A percentile compares a stretch with the other conserved stretches of the same genome.
Evolutionary conservation across 331 rosid species (phyloP).

Genomic region (Prunus yedoensis): DNA sequence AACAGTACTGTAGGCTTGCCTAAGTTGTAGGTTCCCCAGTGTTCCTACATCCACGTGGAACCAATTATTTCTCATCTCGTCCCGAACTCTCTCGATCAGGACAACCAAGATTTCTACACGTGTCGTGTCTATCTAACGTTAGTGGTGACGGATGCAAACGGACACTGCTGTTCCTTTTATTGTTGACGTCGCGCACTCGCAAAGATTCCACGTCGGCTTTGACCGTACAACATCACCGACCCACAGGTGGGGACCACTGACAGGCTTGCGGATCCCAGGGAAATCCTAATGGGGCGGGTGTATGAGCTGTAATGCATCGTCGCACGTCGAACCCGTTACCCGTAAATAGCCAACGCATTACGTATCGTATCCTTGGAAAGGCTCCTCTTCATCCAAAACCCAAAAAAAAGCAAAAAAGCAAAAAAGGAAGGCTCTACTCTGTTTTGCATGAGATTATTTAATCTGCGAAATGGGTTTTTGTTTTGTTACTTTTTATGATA

Average conservation of each 20-base stretch:
- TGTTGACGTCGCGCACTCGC: slow-evolving; percentile 8
- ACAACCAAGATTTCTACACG: slow-evolving; percentile 45
- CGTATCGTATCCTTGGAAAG: no score
- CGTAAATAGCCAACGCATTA: not conserved
- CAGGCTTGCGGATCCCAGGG: not conserved
- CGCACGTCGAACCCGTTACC: slow-evolving; percentile 22
- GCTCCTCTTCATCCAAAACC: no score
- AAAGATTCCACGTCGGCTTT: slow-evolving; percentile 39
- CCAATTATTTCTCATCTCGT: slow-evolving; percentile 30
- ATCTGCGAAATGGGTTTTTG: no score
- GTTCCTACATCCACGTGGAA: slow-evolving; percentile 4
- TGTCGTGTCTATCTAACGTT: slow-evolving; percentile 8
- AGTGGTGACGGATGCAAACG: slow-evolving; percentile 6
- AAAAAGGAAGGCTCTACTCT: no score
- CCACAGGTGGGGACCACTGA: slow-evolving; percentile 5
- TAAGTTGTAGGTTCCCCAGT: not conserved
- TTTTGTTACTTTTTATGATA: no score
- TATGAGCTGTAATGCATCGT: slow-evolving; percentile 44
- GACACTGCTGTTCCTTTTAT: not conserved
- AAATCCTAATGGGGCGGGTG: slow-evolving; percentile 15
- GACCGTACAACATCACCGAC: slow-evolving; percentile 10
- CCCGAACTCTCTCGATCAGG: slow-evolving; percentile 38
- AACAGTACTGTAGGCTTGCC: not conserved
- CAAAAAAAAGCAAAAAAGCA: no score
- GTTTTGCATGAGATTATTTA: no score